phyloP scores from a whole-genome alignment of 805 yeast species.

The Saccharomyces paradoxus region DNA sequence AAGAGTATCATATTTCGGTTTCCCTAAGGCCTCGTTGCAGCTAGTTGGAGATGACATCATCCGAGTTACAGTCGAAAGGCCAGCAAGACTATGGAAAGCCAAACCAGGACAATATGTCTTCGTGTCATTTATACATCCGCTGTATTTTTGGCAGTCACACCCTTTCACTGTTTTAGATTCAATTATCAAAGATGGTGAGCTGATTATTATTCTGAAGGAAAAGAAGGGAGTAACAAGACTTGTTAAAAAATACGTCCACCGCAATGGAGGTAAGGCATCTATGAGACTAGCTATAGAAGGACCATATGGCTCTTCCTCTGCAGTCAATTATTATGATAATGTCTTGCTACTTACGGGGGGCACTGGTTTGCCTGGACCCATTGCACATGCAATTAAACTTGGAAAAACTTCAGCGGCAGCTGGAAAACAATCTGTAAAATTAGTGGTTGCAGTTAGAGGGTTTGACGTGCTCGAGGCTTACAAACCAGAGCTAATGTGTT shows the following conservation, averaged over 20 bases:
- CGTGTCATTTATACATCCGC: conserved; percentile 39
- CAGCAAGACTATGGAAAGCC: conserved; percentile 28
- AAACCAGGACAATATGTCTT: conserved; percentile 40
- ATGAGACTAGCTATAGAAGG: conserved; percentile 49
- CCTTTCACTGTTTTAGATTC: conserved; percentile 46
- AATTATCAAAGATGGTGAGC: conserved; percentile 21
- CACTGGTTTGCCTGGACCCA: conserved; percentile 60
- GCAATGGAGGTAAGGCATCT: conserved; percentile 21
- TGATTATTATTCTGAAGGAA: conserved; percentile 37
- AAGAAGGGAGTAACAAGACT: conserved; percentile 41
- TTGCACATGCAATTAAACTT: conserved; percentile 39
- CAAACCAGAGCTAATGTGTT: conserved; percentile 9
- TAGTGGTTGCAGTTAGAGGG: conserved; percentile 14
- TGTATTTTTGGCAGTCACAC: conserved; percentile 48
- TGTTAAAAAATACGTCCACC: conserved; percentile 28
- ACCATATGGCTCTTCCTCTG: conserved; percentile 54
- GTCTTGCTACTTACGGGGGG: conserved; percentile 65
- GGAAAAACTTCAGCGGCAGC: conserved; percentile 4
- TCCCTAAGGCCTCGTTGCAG: conserved; percentile 11
- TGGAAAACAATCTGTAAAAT: conserved; percentile 6
- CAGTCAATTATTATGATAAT: conserved; percentile 44
- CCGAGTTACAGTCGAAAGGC: conserved; percentile 12
- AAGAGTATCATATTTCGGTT: conserved; percentile 24
- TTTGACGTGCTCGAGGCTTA: conserved; percentile 15
- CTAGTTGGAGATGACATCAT: conserved; percentile 16